Evolutionary conservation across 345 rosid genomes (phyloP).

Genomic region (Populus pruinosa): DNA sequence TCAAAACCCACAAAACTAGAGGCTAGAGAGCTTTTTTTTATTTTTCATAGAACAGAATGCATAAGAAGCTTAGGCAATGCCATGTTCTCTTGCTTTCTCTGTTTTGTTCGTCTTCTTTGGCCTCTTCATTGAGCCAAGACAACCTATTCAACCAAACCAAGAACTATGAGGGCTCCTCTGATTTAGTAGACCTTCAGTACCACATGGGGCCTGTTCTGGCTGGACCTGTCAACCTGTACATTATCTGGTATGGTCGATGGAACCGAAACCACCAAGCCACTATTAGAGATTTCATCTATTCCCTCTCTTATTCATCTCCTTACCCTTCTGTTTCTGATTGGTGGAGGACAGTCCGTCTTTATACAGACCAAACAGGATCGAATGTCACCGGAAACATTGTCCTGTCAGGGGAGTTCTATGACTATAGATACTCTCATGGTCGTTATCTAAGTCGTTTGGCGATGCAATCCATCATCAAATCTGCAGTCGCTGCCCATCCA

Average conservation of each 20-base stretch:
- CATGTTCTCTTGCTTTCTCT: conserved; percentile 18
- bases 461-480: conserved; percentile 51
- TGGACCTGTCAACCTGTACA: conserved; percentile 42
- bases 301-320: conserved; percentile 47
- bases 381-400: conserved; percentile 41
- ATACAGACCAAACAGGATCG: conserved; percentile 61
- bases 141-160: conserved; percentile 26
- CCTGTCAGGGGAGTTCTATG: conserved; percentile 46
- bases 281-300: conserved; percentile 54
- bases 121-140: conserved; percentile 25
- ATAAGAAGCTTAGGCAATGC: conserved; percentile 9
- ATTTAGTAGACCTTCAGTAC: conserved; percentile 43
- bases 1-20: neutral
- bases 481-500: conserved; percentile 28
- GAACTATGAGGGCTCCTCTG: conserved; percentile 54
- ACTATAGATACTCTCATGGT: conserved; percentile 51
- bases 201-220: conserved; percentile 73
- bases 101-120: conserved; percentile 11
- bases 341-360: conserved; percentile 56
- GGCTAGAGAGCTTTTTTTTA: too few relatives aligned
- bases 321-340: conserved; percentile 62
- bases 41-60: conserved; percentile 6
- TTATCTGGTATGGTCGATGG: conserved; percentile 72
- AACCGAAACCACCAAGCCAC: conserved; percentile 43
- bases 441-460: conserved; percentile 40